A percentile compares a stretch with the other conserved stretches of the same genome.
phyloP scores from a whole-genome alignment of 805 yeast species.

The Lachancea fermentati region DNA sequence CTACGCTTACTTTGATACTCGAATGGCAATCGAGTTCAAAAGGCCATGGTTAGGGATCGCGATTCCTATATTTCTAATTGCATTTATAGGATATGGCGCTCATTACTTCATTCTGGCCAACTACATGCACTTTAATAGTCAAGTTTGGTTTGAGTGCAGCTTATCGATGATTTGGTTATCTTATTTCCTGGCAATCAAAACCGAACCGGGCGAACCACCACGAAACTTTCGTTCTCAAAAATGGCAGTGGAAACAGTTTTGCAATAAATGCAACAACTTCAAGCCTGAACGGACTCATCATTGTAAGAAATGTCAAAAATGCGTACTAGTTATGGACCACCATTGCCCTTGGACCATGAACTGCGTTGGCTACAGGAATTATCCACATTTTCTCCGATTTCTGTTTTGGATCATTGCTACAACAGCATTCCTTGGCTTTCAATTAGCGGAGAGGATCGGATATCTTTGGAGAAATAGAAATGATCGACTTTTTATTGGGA shows the following conservation, averaged over 20 bases:
- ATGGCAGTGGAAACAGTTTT: slow-evolving; percentile 60
- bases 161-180: slow-evolving; percentile 65
- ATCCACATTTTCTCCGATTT: slow-evolving; percentile 77
- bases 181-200: slow-evolving; percentile 61
- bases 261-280: slow-evolving; percentile 62
- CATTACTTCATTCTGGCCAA: slow-evolving; percentile 50
- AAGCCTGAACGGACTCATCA: slow-evolving; percentile 87
- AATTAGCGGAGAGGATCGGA: slow-evolving; percentile 37
- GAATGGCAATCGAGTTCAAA: slow-evolving; percentile 37
- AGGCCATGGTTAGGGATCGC: slow-evolving; percentile 48
- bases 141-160: slow-evolving; percentile 42
- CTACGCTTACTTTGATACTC: too few species aligned
- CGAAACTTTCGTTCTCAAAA: slow-evolving; percentile 36
- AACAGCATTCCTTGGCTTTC: slow-evolving; percentile 41
- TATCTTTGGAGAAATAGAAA: slow-evolving; percentile 44
- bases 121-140: slow-evolving; percentile 36
- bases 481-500: slow-evolving; percentile 46
- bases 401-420: slow-evolving; percentile 56
- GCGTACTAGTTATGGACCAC: slow-evolving; percentile 90
- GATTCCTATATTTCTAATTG: slow-evolving; percentile 60
- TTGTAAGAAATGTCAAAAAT: slow-evolving; percentile 65
- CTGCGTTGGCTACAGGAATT: slow-evolving; percentile 76
- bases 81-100: slow-evolving; percentile 55
- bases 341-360: slow-evolving; percentile 93
- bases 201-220: slow-evolving; percentile 67